Evolutionary conservation across 495 filamentous ascomycete genomes (phyloP), one percentile per base, ranked within the genome.

Genomic region (Talaromyces thailandensis): DNA sequence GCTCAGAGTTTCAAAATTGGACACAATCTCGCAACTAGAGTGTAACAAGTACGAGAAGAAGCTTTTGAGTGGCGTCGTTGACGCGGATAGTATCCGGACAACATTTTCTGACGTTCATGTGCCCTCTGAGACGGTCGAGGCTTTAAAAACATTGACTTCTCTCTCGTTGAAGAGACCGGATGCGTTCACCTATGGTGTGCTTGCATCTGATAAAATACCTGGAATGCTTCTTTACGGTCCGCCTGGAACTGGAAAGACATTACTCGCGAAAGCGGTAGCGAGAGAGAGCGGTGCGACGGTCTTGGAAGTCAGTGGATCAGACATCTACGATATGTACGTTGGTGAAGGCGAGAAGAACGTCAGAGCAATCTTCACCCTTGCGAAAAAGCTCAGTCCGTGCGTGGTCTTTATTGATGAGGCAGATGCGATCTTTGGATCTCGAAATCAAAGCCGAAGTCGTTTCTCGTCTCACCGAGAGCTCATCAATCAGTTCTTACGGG

Each of bases 401-500:
- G 86, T 98, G 0, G 89, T 98, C 24, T 98, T 98, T 76, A 91
- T 98, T 66, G 94, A 98, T 72, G 94, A 98, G 73, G 95, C 92
- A 7, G 94, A 98, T 71, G 89, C 93, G 6, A 86, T 98, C 48
- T 89, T 98, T 63, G 87, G 88, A 16, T 84, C 88, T 2, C 85
- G 94, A 25, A 82, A 86, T 48, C 78, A 78, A 51, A 71, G 73
- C 18, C 77, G 79, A 58, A 78, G 79, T 25, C 83, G 85, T 62
- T 70, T 81, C 1, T 83, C 82, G 12, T 85, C 79, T 8, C 90
- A 94, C 69, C 85, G 94, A 51, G 94, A 98, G 75, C 86, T 94
- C 52, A 95, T 98, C 75, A 98, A 97, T 64, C 93, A 98, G 71
- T 98, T 98, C 71, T 76, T 98, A 37, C 85, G 91, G n/a, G 94